Evolutionary conservation across 495 filamentous ascomycete genomes (phyloP).

Genomic region (Acidiella bohemica): DNA sequence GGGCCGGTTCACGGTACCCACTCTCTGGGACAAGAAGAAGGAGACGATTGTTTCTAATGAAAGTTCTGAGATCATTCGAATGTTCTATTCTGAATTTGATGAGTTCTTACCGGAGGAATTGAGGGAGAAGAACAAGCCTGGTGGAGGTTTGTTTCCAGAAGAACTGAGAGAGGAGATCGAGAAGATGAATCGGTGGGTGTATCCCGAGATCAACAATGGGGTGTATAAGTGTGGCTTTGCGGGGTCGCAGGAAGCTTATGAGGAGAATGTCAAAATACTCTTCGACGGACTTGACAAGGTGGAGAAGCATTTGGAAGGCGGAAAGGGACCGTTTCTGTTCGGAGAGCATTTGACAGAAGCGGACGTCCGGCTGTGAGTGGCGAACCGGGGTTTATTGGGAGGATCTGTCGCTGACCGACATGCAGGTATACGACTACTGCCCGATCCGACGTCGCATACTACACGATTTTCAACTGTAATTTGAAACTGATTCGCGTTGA

Average conservation of each 20-base stretch:
- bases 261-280: slow-evolving; percentile 43
- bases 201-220: slow-evolving; percentile 52
- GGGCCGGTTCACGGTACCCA: slow-evolving; percentile 49
- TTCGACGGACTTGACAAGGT: slow-evolving; percentile 51
- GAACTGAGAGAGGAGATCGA: slow-evolving; percentile 44
- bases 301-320: slow-evolving; percentile 29
- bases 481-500: slow-evolving; percentile 54
- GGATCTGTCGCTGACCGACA: no score
- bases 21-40: slow-evolving; percentile 49
- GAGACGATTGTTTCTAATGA: slow-evolving; percentile 31
- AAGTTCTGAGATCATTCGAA: slow-evolving; percentile 28
- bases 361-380: slow-evolving; percentile 47
- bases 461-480: slow-evolving; percentile 57
- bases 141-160: slow-evolving; percentile 43
- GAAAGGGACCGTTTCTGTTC: slow-evolving; percentile 38
- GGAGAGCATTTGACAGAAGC: slow-evolving; percentile 53
- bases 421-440: slow-evolving; percentile 44
- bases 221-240: slow-evolving; percentile 58
- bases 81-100: slow-evolving; percentile 38
- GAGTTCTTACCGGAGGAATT: slow-evolving; percentile 33
- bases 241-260: slow-evolving; percentile 50
- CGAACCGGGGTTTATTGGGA: no score
- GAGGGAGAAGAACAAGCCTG: slow-evolving; percentile 34
- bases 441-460: slow-evolving; percentile 55
- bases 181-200: slow-evolving; percentile 50